Conservation (phyloP, 495 filamentous ascomycete species). For the Neurospora intermedia region DNA sequence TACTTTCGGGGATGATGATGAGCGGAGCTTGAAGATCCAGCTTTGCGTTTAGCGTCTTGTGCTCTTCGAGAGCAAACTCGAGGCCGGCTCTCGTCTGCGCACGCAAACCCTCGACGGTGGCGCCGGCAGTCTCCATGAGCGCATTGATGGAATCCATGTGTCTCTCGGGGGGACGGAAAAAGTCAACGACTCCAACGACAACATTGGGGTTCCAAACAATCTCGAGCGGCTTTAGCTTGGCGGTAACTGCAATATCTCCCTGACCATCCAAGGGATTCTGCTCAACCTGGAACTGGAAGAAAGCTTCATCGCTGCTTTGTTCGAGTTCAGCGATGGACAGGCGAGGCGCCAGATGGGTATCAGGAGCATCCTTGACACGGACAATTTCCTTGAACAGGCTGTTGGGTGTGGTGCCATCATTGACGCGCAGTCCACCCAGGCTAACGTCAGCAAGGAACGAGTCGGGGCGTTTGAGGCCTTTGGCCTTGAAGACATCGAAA, state of each 20-base stretch:
- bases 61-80: slow-evolving; percentile 91
- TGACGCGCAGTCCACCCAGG: slow-evolving; percentile 84
- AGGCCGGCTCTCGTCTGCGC: slow-evolving; percentile 93
- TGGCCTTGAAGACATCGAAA: slow-evolving; percentile 88
- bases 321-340: slow-evolving; percentile 55
- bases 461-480: slow-evolving; percentile 76
- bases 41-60: slow-evolving; percentile 95
- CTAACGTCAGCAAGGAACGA: slow-evolving; percentile 81
- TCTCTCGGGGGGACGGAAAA: slow-evolving; percentile 89
- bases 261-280: slow-evolving; percentile 89
- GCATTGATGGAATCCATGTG: slow-evolving; percentile 98
- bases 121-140: slow-evolving; percentile 86
- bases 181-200: slow-evolving; percentile 76
- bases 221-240: slow-evolving; percentile 90
- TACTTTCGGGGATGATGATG: slow-evolving; percentile 90
- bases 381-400: slow-evolving; percentile 91
- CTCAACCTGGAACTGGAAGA: slow-evolving; percentile 88
- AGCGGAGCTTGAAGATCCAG: slow-evolving; percentile 91
- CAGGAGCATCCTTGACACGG: slow-evolving; percentile 76
- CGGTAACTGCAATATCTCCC: slow-evolving; percentile 78
- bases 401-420: slow-evolving; percentile 87
- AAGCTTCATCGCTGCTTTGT: slow-evolving; percentile 50
- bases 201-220: slow-evolving; percentile 95
- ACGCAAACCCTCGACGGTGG: slow-evolving; percentile 84
- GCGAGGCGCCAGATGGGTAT: slow-evolving; percentile 35